Base-by-base conservation (phyloP, 345 rosid species). In the Ceriops zippeliana region DNA sequence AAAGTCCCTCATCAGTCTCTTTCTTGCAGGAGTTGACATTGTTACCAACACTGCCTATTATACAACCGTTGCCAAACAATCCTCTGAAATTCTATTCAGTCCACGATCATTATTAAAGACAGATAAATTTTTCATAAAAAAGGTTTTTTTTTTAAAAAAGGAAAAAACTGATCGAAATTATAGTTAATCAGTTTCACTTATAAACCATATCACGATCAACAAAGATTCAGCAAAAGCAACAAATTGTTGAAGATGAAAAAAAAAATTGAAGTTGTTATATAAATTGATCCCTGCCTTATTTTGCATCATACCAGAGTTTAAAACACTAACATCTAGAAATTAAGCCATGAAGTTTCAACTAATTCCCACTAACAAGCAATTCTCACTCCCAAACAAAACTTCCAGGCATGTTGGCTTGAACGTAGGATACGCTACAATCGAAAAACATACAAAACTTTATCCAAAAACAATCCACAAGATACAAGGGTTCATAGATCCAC, bases 1-100 rank as follows among this genome's bases (percentile, higher is more conserved):
- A 28, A 77, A 77, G 52, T 77, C 80, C 75, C 80, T 77, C 80
- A 77, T 77, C 73, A 77, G 21, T 56, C 80, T 77, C 80, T 77
- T 77, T 73, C 76, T 68, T 2, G 80, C 34, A 4, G 80, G 80
- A 28, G 80, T 77, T 13, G 80, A 67, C 80, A 77, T 77, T 63
- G 27, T 59, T 28, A 34, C 65, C 61, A 21, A 24, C 28, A 56
- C 59, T 3, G 16, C 5, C 27, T 54, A 8, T 15, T 21, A 10
- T 22, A 54, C 59, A 54, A 54, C 16, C 1, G 5, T 4, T 13
- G 49, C 30, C 30, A 56, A 56, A 27, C 11, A 56, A 15, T 56
- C 11, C 59, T 56, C 16, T 27, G 28, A 30, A 27, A 22, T 9
- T 1, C 59, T 10, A 56, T 28, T 5, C 59, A 21, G 59, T 24